Evolutionary conservation across 495 filamentous ascomycete species (phyloP).

Genomic region (Talaromyces liani): DNA sequence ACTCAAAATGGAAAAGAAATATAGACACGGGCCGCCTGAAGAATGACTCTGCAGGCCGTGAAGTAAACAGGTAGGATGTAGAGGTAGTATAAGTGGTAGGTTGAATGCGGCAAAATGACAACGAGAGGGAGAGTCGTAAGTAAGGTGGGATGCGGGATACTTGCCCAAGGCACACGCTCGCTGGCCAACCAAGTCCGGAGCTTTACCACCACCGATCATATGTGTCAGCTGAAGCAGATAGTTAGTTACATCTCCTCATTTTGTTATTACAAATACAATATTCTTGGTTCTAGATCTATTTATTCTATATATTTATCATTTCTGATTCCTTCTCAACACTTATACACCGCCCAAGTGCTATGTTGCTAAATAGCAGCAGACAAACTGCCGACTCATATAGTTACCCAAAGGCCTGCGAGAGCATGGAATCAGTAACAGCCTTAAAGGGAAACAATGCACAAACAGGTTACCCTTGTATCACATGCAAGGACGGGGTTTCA

Average conservation of each 20-base stretch:
- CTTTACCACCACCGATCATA: background rate
- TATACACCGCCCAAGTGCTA: background rate
- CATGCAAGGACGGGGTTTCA: background rate
- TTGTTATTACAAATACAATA: background rate
- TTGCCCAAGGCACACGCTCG: constrained; percentile 1
- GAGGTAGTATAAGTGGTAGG: background rate
- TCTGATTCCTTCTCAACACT: background rate
- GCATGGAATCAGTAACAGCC: background rate
- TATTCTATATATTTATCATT: background rate
- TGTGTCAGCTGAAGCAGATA: constrained; percentile 1
- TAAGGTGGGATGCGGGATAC: constrained; percentile 7
- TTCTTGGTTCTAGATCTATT: background rate
- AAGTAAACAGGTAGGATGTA: background rate
- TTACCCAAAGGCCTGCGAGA: too few species aligned
- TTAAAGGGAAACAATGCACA: background rate
- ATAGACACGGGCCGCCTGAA: background rate
- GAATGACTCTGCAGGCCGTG: background rate
- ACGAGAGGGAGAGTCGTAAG: background rate
- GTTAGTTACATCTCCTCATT: background rate
- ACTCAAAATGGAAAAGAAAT: background rate
- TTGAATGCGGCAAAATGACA: background rate
- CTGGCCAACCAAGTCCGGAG: constrained; percentile 1
- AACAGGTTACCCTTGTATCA: background rate
- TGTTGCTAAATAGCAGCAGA: background rate
- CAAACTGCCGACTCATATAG: background rate